Percentiles rank a stretch among this genome's conserved stretches.
Evolutionary conservation across 345 rosid species (phyloP).

Genomic region (Arabidopsis thaliana): DNA sequence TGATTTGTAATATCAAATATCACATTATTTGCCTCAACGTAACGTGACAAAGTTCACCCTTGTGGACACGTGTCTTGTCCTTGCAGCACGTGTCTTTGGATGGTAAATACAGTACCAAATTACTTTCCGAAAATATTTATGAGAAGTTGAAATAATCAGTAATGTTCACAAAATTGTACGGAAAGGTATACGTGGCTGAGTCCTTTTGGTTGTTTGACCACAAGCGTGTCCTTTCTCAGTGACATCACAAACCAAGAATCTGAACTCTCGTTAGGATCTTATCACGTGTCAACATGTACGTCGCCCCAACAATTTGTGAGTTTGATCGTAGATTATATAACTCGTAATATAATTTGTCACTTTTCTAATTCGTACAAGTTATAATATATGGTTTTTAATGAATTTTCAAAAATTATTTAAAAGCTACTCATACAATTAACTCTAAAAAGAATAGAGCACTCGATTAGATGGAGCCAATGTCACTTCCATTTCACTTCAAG

Average conservation of each 20-base stretch:
- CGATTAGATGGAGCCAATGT: slow-evolving; percentile 11
- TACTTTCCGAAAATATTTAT: slow-evolving; percentile 17
- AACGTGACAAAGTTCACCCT: slow-evolving; percentile 29
- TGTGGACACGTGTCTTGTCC: slow-evolving; percentile 22
- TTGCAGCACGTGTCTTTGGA: slow-evolving; percentile 33
- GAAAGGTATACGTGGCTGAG: neutral
- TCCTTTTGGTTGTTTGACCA: slow-evolving; percentile 33
- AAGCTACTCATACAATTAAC: neutral
- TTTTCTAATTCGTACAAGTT: neutral
- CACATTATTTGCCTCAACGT: slow-evolving; percentile 32
- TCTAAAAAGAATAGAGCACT: slow-evolving; percentile 1
- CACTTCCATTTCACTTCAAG: slow-evolving; percentile 20
- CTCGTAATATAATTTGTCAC: neutral
- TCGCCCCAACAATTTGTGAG: slow-evolving; percentile 21
- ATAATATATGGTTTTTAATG: neutral
- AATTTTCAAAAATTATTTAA: neutral
- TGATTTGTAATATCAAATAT: neutral
- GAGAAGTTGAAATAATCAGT: neutral
- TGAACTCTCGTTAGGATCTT: neutral
- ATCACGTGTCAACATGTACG: slow-evolving; percentile 24
- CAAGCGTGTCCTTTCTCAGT: slow-evolving; percentile 15
- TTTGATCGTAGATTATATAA: neutral
- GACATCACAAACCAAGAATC: slow-evolving; percentile 14
- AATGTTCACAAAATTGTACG: slow-evolving; percentile 19
- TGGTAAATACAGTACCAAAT: slow-evolving; percentile 16